A percentile compares a stretch with the other conserved stretches of the same genome.
These are phyloP conservation scores for Diutina pseudorugosa DNA, from an alignment of 1,139 yeast genomes.

Conservation along the genomic window DNA sequence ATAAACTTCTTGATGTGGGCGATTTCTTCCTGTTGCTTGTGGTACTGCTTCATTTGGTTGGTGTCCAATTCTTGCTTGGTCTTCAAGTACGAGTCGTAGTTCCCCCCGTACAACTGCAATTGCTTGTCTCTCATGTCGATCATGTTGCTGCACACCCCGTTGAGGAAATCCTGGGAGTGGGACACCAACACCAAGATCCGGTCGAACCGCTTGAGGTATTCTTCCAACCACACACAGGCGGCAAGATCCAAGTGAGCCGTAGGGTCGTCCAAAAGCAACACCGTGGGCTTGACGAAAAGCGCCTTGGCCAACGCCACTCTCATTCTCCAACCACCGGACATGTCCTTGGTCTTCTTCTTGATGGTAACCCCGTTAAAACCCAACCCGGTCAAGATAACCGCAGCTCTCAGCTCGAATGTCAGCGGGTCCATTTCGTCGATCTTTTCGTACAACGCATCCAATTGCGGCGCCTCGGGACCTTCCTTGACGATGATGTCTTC, in stretches of 20 bases:
- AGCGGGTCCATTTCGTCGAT: conserved; percentile 93
- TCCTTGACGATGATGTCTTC: conserved; percentile 83
- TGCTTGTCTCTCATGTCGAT: conserved; percentile 83
- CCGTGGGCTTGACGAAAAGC: conserved; percentile 76
- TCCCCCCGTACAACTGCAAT: conserved; percentile 84
- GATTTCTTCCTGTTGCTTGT: conserved; percentile 97
- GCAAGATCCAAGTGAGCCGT: conserved; percentile 98
- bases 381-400: conserved; percentile 89
- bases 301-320: conserved; percentile 85
- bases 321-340: conserved; percentile 99
- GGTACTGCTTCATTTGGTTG: conserved; percentile 95
- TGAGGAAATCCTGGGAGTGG: conserved; percentile 98
- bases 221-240: conserved; percentile 99
- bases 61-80: conserved; percentile 91
- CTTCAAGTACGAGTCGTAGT: conserved; percentile 92
- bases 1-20: conserved; percentile 96
- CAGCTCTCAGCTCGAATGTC: conserved; percentile 94
- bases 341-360: conserved; percentile 86
- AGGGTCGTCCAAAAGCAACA: conserved; percentile 88
- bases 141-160: conserved; percentile 98
- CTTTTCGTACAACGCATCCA: conserved; percentile 88
- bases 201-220: conserved; percentile 88
- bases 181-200: conserved; percentile 90
- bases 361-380: conserved; percentile 80
- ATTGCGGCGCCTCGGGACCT: conserved; percentile 83